Percentiles rank a stretch among this genome's conserved stretches.
Conservation (phyloP, 2,329 filamentous ascomycete genomes). For the Penicillium sp. region DNA sequence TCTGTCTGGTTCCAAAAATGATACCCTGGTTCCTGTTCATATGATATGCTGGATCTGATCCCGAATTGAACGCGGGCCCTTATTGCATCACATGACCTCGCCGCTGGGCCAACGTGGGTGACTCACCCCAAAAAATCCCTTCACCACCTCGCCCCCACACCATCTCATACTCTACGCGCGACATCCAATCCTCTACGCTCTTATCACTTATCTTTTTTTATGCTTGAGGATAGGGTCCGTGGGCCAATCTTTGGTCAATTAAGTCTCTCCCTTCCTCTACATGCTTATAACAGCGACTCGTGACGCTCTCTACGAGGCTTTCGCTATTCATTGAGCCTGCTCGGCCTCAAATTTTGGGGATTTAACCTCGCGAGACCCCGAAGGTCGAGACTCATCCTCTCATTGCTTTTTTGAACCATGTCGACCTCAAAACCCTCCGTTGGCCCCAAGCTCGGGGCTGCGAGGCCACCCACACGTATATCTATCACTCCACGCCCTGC, state of each 20-base stretch:
- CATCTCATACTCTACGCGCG: slow-evolving; percentile 1
- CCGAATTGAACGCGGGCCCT: slow-evolving; percentile 19
- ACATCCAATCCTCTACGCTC: no score
- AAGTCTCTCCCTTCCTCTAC: neutral
- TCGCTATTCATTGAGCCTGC: neutral
- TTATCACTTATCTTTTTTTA: slow-evolving; percentile 19
- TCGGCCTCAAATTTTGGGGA: no score
- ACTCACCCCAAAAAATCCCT: slow-evolving; percentile 8
- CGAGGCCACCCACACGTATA: slow-evolving; percentile 31
- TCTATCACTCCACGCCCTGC: slow-evolving; percentile 31
- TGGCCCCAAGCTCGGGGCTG: neutral
- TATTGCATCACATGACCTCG: slow-evolving; percentile 6
- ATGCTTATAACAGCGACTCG: neutral
- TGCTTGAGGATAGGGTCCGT: neutral
- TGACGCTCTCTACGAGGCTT: neutral
- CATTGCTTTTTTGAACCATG: slow-evolving; percentile 26
- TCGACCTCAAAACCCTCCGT: slow-evolving; percentile 31
- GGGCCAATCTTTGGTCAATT: neutral
- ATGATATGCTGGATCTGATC: neutral
- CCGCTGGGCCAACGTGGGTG: slow-evolving; percentile 22
- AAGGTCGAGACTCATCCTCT: neutral
- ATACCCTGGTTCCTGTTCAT: no score
- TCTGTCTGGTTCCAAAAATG: no score
- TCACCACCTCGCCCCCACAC: slow-evolving; percentile 9
- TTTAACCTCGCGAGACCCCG: no score